Conservation (phyloP, 164 flowering plant genomes). For the Aristolochia contorta region DNA sequence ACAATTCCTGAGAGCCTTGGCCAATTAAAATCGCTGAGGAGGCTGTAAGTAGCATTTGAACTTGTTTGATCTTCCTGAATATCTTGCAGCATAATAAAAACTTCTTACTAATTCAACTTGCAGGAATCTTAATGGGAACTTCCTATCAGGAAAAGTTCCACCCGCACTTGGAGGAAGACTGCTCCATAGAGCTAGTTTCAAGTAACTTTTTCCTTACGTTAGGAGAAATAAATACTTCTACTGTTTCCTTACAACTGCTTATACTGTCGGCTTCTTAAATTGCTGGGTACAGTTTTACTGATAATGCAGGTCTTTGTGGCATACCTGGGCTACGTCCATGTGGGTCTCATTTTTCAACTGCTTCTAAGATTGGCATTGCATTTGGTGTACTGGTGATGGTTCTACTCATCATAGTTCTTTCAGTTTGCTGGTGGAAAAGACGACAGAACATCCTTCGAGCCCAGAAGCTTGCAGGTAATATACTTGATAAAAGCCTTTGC, state of each 20-base stretch:
- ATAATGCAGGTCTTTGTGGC: constrained; percentile 91
- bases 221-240: too few relatives aligned
- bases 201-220: constrained; percentile 28
- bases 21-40: constrained; percentile 50
- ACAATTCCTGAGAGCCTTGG: constrained; percentile 94
- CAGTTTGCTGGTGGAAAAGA: constrained; percentile 77
- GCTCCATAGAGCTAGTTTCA: constrained; percentile 94
- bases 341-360: constrained; percentile 71
- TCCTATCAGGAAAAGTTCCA: constrained; percentile 80
- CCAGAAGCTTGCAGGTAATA: constrained; percentile 70
- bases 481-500: not conserved
- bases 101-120: constrained; percentile 2
- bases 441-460: constrained; percentile 87
- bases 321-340: constrained; percentile 86
- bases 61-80: not conserved
- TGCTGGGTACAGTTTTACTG: constrained; percentile 60
- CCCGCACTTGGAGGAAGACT: constrained; percentile 79
- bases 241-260: not conserved
- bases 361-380: constrained; percentile 65
- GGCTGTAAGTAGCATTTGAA: constrained; percentile 48
- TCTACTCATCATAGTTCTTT: constrained; percentile 41
- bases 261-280: not conserved
- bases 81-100: too few relatives aligned
- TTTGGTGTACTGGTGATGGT: constrained; percentile 35
- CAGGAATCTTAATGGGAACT: constrained; percentile 92